Base-by-base conservation (phyloP, 2,329 filamentous ascomycete genomes). In the Ceratocystis alfenasii region DNA sequence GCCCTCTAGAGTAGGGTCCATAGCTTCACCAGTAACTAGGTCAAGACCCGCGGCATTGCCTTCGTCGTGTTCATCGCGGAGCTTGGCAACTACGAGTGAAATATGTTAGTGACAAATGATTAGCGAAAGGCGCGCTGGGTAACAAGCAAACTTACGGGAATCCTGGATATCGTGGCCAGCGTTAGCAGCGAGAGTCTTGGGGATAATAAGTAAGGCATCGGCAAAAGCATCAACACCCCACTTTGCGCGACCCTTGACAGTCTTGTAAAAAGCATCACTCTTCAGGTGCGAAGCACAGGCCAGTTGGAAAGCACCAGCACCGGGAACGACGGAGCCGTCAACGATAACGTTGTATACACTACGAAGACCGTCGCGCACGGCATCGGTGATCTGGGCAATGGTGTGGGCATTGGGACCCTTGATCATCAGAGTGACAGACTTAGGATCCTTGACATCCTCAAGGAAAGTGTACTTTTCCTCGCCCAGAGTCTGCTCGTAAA, bases 311-410 rank as follows among this genome's bases (percentile, higher is more conserved):
- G 94, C 90, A 72, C 94, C 94, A 67, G 86, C 94, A 67, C 94
- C 94, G 1, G 94, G 94, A 30, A 99, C 90, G 22, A 99, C 94
- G 71, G 89, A 93, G 77, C 87, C 86, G 75, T 99, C 94, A n/a
- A 97, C 93, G 75, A 99, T 97, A 82, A 95, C 96, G 81, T 99
- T 99, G 84, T 96, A 97, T 62, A 97, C 94, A 74, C 90, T 95
- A 73, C 94, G 86, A 70, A 99, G 82, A 69, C 94, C 94, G 74
- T 99, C 94, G 65, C 94, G 86, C 57, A 97, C 94, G 2, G 94
- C 94, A 74, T 99, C 94, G 70, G 91, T 95, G 73, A 99, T 91
- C 77, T 99, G 94, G 15, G 89, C 86, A 72, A 99, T 99, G 68
- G 93, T 97, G 80, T 99, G 94, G 73, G 87, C 82, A 77, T 99